These are phyloP conservation scores for Craterostigma plantagineum DNA, from an alignment of 257 asterid genomes.

Conservation along the genomic window DNA sequence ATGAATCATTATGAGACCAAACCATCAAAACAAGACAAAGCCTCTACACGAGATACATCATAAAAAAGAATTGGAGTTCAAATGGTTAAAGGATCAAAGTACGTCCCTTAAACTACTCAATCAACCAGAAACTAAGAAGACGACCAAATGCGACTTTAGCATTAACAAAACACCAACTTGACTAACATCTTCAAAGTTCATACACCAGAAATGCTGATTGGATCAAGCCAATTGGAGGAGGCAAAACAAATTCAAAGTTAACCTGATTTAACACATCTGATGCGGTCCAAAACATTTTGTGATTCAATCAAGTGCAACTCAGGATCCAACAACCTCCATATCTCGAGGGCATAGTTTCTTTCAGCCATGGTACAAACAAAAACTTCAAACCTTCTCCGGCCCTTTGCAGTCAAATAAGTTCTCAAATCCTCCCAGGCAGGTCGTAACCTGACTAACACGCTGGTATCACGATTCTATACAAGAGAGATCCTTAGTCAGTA, in stretches of 20 bases:
- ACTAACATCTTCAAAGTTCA: too few species aligned
- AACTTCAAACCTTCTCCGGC: conserved; percentile 92
- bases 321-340: conserved; percentile 98
- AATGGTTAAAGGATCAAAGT: too few species aligned
- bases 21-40: background rate
- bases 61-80: too few species aligned
- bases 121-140: too few species aligned
- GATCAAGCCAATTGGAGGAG: background rate
- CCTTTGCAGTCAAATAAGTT: conserved; percentile 76
- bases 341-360: conserved; percentile 96
- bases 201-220: too few species aligned
- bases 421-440: conserved; percentile 97
- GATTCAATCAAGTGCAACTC: conserved; percentile 54
- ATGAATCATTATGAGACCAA: too few species aligned
- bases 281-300: conserved; percentile 63
- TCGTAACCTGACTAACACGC: conserved; percentile 86
- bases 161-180: too few species aligned
- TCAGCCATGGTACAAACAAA: conserved; percentile 98
- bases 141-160: too few species aligned
- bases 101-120: too few species aligned
- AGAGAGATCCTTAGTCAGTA: conserved; percentile 2
- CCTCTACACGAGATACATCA: too few species aligned
- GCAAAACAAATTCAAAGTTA: background rate
- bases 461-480: conserved; percentile 81
- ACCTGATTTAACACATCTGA: conserved; percentile 93